phyloP scores from a whole-genome alignment of 805 yeast genomes.

The Cyberlindnera petersonii region DNA sequence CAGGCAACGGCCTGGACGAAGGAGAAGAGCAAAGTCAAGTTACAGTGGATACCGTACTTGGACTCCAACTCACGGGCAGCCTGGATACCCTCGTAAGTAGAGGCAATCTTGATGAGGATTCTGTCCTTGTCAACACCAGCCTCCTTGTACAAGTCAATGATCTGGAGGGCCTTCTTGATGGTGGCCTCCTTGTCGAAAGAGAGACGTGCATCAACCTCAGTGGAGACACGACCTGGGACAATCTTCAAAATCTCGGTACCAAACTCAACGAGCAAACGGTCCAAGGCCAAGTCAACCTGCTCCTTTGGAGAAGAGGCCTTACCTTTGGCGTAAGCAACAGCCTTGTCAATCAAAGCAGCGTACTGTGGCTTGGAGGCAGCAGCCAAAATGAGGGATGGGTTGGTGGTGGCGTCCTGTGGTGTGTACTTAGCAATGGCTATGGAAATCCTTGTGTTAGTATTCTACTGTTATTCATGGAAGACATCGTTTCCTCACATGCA shows the following conservation, averaged over 20 bases:
- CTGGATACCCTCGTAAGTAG: constrained; percentile 99
- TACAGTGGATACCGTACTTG: constrained; percentile 87
- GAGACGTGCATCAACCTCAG: constrained; percentile 98
- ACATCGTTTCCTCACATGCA: too few species aligned
- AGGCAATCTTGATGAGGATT: constrained; percentile 91
- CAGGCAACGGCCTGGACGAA: constrained; percentile 97
- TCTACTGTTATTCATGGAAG: neutral
- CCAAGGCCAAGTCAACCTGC: constrained; percentile 80
- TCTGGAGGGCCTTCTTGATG: constrained; percentile 85
- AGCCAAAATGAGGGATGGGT: constrained; percentile 95
- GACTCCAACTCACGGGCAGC: constrained; percentile 95
- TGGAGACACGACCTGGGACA: constrained; percentile 98
- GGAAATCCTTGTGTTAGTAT: constrained; percentile 5
- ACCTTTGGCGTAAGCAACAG: constrained; percentile 78
- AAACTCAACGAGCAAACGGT: constrained; percentile 90
- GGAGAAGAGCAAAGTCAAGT: constrained; percentile 92
- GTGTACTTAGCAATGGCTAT: constrained; percentile 87
- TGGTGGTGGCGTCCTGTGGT: constrained; percentile 99
- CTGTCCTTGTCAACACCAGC: constrained; percentile 86
- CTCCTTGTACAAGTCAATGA: constrained; percentile 81
- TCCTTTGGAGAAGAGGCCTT: constrained; percentile 47
- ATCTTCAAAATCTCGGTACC: constrained; percentile 90
- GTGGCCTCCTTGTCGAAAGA: constrained; percentile 95
- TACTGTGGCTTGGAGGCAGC: constrained; percentile 90
- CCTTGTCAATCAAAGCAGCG: constrained; percentile 84